A percentile compares a stretch with the other conserved stretches of the same genome.
phyloP scores from a whole-genome alignment of 2,329 filamentous ascomycete genomes.

The Emergomyces pasteurianus region DNA sequence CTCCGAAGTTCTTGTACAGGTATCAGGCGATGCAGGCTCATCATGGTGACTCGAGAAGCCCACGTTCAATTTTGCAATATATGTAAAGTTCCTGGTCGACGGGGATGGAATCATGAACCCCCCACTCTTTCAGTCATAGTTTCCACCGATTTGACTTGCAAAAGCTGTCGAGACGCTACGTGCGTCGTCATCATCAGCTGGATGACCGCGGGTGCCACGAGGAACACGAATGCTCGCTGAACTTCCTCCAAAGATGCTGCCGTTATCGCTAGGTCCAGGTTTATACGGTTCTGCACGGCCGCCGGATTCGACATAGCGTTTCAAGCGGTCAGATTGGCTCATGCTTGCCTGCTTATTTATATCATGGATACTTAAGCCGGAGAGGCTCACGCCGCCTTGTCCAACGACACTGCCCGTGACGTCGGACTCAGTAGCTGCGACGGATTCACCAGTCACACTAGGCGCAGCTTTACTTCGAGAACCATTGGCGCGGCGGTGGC shows the following conservation, averaged over 20 bases:
- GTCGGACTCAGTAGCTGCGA: conserved; percentile 85
- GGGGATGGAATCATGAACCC: conserved; percentile 3
- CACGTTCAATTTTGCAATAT: not conserved
- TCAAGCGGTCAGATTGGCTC: conserved; percentile 80
- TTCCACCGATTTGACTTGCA: conserved; percentile 76
- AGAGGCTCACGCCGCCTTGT: conserved; percentile 79
- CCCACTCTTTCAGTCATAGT: conserved; percentile 42
- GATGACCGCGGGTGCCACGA: conserved; percentile 29
- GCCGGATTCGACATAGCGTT: conserved; percentile 84
- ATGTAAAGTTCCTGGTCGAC: conserved; percentile 1
- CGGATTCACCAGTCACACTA: conserved; percentile 82
- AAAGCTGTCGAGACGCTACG: conserved; percentile 95
- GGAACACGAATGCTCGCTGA: conserved; percentile 39
- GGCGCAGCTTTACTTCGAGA: conserved; percentile 55
- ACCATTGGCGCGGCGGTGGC: conserved; percentile 51
- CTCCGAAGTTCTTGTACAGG: not conserved
- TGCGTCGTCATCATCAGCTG: conserved; percentile 71
- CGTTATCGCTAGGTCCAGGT: conserved; percentile 40
- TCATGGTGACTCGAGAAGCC: not conserved
- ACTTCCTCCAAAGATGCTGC: conserved; percentile 56
- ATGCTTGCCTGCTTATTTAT: conserved; percentile 59
- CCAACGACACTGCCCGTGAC: conserved; percentile 64
- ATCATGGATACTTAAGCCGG: conserved; percentile 65
- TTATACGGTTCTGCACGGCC: conserved; percentile 50
- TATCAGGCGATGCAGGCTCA: not conserved